A percentile compares a stretch with the other conserved stretches of the same genome.
phyloP scores from a whole-genome alignment of 1,139 yeast species.

The Yamadazyma trypodendri region DNA sequence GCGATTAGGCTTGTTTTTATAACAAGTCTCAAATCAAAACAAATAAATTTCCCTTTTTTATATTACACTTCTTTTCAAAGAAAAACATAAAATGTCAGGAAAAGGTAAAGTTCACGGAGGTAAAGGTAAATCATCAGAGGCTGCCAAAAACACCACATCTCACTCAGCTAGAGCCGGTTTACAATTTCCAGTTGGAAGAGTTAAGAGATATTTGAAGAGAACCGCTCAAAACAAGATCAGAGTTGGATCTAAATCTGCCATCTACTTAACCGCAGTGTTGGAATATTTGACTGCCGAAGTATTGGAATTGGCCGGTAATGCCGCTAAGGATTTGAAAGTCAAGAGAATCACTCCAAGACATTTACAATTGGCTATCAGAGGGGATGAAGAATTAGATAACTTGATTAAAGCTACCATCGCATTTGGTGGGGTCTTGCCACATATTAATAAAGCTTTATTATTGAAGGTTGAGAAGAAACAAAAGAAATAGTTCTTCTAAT shows the following conservation, averaged over 20 bases:
- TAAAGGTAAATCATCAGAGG: conserved; percentile 83
- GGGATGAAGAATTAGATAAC: conserved; percentile 97
- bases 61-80: conserved; percentile 3
- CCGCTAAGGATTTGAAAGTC: conserved; percentile 97
- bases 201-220: conserved; percentile 89
- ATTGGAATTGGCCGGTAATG: conserved; percentile 97
- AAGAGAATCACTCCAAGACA: conserved; percentile 99
- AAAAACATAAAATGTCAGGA: conserved; percentile 56
- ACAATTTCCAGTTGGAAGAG: conserved; percentile 98
- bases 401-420: conserved; percentile 97
- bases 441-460: conserved; percentile 89
- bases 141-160: conserved; percentile 67
- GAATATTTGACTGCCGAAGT: conserved; percentile 98
- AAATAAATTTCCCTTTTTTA: conserved; percentile 9
- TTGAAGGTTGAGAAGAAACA: conserved; percentile 90
- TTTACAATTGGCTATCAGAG: conserved; percentile 96
- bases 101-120: conserved; percentile 96
- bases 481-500: conserved; percentile 30
- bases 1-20: conserved; percentile 2
- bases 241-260: conserved; percentile 97
- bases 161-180: conserved; percentile 97
- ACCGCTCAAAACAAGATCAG: conserved; percentile 92
- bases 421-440: conserved; percentile 97
- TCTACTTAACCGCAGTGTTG: conserved; percentile 92
- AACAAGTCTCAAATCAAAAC: conserved; percentile 9